Evolutionary conservation across 129 eudicot genomes (phyloP), one percentile per base, ranked within the genome.

Genomic region (Glebionis coronaria): DNA sequence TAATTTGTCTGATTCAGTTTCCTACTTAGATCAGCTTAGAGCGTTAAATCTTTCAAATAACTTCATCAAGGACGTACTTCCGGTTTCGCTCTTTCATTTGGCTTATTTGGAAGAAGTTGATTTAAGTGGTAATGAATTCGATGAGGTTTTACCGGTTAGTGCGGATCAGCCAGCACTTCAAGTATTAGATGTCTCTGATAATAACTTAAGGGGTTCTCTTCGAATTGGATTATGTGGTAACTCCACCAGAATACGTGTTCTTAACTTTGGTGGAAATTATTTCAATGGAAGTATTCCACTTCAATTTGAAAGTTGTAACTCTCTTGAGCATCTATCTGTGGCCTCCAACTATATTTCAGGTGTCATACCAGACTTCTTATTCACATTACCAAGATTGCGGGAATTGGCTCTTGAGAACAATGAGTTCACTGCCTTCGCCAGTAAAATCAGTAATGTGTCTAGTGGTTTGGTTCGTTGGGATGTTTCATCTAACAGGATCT

Each of bases 21-120:
- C 73, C 60, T 65, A 67, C 64, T 80, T 85, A 74, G 72, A 49
- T 60, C 87, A 85, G 50, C 92, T 88, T 9, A 68, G 27, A 71
- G 81, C 79, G 66, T 83, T 85, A 0, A 88, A 88, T 73, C 81
- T 88, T 29, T 85, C 96, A 9, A 74, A 50, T 7, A 88, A 88
- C 71, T 74, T 35, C 38, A 82, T 88, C 2, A 23, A 31, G 73
- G 85, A 58, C 51, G 75, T 0, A n/a, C 20, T 88, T 65, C 96
- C 96, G 9, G n/a, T 9, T 13, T 73, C 92, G 18, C 61, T 88
- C 12, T 75, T 88, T 13, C 80, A 62, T 44, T 75, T 85, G 47
- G 65, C 83, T 5, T 28, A 76, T 44, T 66, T 88, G 50, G 87
- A 85, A 60, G 60, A 64, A 25, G 12, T 88, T 13, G 87, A 83